Percentiles rank a stretch among this genome's conserved stretches.
Conservation (phyloP, 768 basidiomycete species). For the Paxillus ammoniavirescens region DNA sequence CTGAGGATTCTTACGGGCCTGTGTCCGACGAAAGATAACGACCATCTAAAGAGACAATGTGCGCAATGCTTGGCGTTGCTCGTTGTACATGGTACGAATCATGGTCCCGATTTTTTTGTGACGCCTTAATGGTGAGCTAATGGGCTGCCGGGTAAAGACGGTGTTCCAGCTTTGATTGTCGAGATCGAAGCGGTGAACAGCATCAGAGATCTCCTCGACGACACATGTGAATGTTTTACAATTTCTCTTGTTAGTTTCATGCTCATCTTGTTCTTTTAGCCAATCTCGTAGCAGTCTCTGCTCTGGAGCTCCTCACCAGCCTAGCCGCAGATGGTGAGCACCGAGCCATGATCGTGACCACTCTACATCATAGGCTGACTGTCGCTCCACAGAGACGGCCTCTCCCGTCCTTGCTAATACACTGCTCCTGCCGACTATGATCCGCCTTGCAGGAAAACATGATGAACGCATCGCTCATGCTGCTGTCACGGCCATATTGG, state of each 20-base stretch:
- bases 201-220: not conserved
- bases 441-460: not conserved
- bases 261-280: not conserved
- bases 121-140: not conserved
- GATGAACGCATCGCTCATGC: conserved; percentile 4
- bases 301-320: conserved; percentile 1
- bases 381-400: not conserved
- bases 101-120: not conserved
- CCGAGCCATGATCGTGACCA: not conserved
- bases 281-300: not conserved
- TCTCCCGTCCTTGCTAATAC: not conserved
- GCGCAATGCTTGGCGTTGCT: conserved; percentile 2
- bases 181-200: not conserved
- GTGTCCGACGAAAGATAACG: not conserved
- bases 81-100: not conserved
- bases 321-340: conserved; percentile 1
- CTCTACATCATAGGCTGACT: not conserved
- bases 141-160: not conserved
- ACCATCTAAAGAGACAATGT: not conserved
- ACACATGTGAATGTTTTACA: not conserved
- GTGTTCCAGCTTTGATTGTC: not conserved
- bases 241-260: not conserved
- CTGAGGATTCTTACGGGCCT: not conserved
- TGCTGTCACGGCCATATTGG: conserved; percentile 1
- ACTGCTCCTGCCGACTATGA: not conserved